Conservation (phyloP, 306 rosid species). For the Cicer pinnatifidum region DNA sequence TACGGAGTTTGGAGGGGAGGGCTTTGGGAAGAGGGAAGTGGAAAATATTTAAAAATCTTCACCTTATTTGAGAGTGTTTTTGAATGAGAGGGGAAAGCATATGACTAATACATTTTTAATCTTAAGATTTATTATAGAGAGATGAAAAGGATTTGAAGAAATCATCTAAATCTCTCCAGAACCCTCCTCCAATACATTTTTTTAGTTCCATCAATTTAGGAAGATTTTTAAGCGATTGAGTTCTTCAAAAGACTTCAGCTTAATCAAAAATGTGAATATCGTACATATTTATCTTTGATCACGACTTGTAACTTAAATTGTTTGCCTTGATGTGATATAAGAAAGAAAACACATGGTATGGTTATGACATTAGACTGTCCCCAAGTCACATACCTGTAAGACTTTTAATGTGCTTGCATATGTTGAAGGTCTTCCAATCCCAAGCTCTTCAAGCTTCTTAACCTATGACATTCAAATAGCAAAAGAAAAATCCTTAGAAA, state of each 20-base stretch:
- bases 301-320: conserved; percentile 16
- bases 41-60: too few species aligned
- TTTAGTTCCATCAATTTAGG: too few species aligned
- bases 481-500: conserved; percentile 26
- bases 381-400: conserved; percentile 63
- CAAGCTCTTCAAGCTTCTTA: conserved; percentile 97
- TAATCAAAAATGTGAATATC: conserved; percentile 14
- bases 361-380: conserved; percentile 33
- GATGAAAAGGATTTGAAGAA: too few species aligned
- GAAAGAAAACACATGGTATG: conserved; percentile 17
- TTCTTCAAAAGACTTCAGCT: conserved; percentile 6
- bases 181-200: too few species aligned
- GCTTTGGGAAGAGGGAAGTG: too few species aligned
- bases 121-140: too few species aligned
- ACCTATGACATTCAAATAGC: conserved; percentile 59
- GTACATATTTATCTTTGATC: conserved; percentile 21
- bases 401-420: conserved; percentile 88
- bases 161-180: too few species aligned
- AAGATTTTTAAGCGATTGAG: background rate
- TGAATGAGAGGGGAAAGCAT: too few species aligned
- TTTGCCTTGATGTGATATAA: conserved; percentile 13
- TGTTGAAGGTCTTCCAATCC: conserved; percentile 98
- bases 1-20: too few species aligned
- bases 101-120: too few species aligned
- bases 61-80: too few species aligned